A percentile compares a stretch with the other conserved stretches of the same genome.
phyloP scores from a whole-genome alignment of 2,329 filamentous ascomycete genomes.

The Fusarium sp. region DNA sequence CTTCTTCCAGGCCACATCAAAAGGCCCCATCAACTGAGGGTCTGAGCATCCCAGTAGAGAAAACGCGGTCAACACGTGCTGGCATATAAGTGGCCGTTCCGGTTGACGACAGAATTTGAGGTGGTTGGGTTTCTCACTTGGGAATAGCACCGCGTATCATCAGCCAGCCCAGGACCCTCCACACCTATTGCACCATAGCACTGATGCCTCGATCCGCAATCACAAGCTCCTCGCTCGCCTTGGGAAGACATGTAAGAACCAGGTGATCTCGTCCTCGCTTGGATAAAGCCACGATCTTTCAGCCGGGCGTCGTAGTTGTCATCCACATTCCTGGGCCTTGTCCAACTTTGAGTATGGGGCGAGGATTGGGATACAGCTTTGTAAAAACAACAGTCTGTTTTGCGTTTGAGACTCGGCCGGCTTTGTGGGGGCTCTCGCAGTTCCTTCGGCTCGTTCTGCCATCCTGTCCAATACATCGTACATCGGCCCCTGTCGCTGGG shows the following conservation, averaged over 20 bases:
- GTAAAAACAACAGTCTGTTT: conserved; percentile 58
- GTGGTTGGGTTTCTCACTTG: conserved; percentile 59
- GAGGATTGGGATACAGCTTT: conserved; percentile 60
- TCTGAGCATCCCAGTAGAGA: conserved; percentile 41
- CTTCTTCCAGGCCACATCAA: conserved; percentile 48
- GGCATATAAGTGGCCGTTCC: conserved; percentile 63
- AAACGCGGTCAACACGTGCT: conserved; percentile 58
- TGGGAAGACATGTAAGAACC: conserved; percentile 54
- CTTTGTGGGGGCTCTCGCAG: conserved; percentile 54
- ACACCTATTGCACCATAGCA: conserved; percentile 53
- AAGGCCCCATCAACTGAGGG: not conserved
- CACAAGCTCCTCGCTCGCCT: conserved; percentile 56
- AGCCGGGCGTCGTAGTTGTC: conserved; percentile 42
- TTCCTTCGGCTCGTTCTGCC: conserved; percentile 59
- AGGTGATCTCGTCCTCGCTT: conserved; percentile 54
- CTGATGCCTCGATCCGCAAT: conserved; percentile 60
- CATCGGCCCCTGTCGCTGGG: conserved; percentile 63
- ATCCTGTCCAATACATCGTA: conserved; percentile 58
- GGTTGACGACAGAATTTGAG: conserved; percentile 60
- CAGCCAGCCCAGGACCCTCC: conserved; percentile 44
- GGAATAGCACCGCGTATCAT: conserved; percentile 59
- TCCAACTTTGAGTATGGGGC: conserved; percentile 55
- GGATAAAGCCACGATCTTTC: conserved; percentile 42
- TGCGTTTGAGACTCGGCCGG: conserved; percentile 49
- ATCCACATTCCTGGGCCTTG: conserved; percentile 59